Percentiles rank a stretch among this genome's conserved stretches.
These are phyloP conservation scores for Thelonectria blattea DNA, from an alignment of 2,329 filamentous ascomycete species.

Conservation along the genomic window DNA sequence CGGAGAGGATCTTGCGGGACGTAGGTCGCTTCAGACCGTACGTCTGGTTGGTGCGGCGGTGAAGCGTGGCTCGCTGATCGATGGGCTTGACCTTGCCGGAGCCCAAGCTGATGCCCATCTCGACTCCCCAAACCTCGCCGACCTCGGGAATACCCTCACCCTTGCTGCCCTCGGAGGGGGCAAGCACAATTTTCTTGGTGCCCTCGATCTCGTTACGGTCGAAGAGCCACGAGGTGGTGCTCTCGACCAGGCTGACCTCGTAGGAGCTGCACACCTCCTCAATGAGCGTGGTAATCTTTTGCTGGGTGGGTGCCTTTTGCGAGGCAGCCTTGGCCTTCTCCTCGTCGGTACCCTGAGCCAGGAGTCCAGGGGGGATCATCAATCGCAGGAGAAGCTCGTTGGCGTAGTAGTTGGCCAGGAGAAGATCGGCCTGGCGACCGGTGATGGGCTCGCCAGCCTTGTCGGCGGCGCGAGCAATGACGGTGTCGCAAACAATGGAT, in stretches of 20 bases:
- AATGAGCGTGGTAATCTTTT: constrained; percentile 83
- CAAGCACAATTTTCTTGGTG: constrained; percentile 95
- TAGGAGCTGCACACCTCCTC: constrained; percentile 93
- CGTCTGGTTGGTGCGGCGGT: constrained; percentile 89
- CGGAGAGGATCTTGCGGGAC: constrained; percentile 89
- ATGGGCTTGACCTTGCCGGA: constrained; percentile 94
- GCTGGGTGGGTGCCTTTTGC: constrained; percentile 82
- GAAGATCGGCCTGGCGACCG: constrained; percentile 82
- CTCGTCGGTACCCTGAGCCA: constrained; percentile 85
- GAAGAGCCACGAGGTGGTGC: constrained; percentile 97
- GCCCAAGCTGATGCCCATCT: constrained; percentile 90
- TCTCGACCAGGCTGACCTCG: constrained; percentile 92
- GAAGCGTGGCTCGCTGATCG: constrained; percentile 85
- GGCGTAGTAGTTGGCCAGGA: constrained; percentile 91
- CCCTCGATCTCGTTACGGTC: constrained; percentile 97
- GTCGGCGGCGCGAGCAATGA: constrained; percentile 72
- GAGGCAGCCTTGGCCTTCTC: constrained; percentile 91
- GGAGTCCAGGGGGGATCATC: constrained; percentile 87
- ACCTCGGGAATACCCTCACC: constrained; percentile 89
- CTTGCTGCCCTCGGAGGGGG: constrained; percentile 84
- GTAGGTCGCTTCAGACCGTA: constrained; percentile 94
- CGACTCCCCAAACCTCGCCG: constrained; percentile 96
- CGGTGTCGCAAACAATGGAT: constrained; percentile 92
- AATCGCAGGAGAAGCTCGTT: constrained; percentile 93
- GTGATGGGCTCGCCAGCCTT: constrained; percentile 69